Base-by-base conservation (phyloP, 805 yeast genomes). In the Sugiyamaella americana region DNA sequence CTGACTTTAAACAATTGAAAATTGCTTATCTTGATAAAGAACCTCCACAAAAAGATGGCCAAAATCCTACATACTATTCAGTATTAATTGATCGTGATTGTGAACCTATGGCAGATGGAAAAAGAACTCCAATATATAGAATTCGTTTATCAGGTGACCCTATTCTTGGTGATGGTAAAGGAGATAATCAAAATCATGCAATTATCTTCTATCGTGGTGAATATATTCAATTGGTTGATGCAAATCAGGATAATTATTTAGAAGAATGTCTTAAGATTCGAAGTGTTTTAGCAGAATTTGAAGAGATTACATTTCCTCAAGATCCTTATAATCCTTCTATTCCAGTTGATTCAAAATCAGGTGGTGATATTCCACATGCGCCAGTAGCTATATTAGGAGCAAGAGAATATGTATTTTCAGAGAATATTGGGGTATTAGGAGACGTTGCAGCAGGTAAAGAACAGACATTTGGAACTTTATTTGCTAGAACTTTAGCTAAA, bases 391-490 rank as follows among this genome's bases (percentile, higher is more conserved):
- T 91, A 57, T 75, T 91, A 37, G 97, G 98, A 37, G 96, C 97
- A 1, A 78, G 98, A 58, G 98, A 91, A 62, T 88, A 87, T 62
- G 88, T 91, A 24, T 91, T 91, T 68, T 84, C 95, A 2, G 97
- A 89, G 65, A 85, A 85, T 60, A 80, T 87, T 50, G 98, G 98
- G 49, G 83, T 89, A 10, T 70, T 89, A 37, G 98, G 97, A 41
- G 97, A 89, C 66, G 86, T 89, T 55, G 97, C 97, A 19, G 98
- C 98, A 18, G 96, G 96, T 5, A 89, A 89, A 65, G 98, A 89
- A 62, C 96, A 91, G 66, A 89, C 98, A 1, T 89, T 89, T 70
- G 98, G 98, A 21, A 89, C 98, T 0, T 70, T 91, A 58, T 89
- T 91, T 71, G 95, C 97, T 1, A 75, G 97, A 61, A 88, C 96